These are phyloP conservation scores for Stachybotrys chartarum DNA, from an alignment of 2,329 filamentous ascomycete species.

Conservation along the genomic window DNA sequence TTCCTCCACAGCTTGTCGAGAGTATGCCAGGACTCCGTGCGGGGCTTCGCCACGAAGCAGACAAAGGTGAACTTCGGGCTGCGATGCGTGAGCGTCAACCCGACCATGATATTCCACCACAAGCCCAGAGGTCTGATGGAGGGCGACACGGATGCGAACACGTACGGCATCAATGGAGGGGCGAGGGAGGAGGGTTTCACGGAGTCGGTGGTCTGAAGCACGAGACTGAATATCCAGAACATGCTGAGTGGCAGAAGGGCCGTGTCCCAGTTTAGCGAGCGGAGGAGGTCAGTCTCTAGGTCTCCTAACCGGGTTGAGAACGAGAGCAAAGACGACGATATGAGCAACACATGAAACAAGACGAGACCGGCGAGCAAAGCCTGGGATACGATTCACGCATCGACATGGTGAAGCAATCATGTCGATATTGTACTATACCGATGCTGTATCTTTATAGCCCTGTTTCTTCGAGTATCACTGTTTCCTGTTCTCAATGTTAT, in stretches of 20 bases:
- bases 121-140: constrained; percentile 16
- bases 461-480: too few relatives aligned
- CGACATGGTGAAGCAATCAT: too few relatives aligned
- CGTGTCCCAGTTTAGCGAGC: constrained; percentile 13
- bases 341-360: not conserved
- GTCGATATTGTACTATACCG: too few relatives aligned
- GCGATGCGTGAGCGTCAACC: constrained; percentile 24
- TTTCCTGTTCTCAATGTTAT: too few relatives aligned
- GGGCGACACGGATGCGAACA: constrained; percentile 24
- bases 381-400: too few relatives aligned
- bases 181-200: constrained; percentile 20
- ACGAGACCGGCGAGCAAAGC: too few relatives aligned
- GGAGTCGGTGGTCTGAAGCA: constrained; percentile 24
- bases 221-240: constrained; percentile 21
- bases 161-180: constrained; percentile 7
- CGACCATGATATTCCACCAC: constrained; percentile 26
- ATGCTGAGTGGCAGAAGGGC: constrained; percentile 16
- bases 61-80: not conserved
- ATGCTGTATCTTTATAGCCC: too few relatives aligned
- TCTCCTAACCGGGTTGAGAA: not conserved
- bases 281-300: not conserved
- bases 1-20: constrained; percentile 34
- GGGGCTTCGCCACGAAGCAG: not conserved
- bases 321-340: not conserved
- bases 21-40: not conserved